Conservation (phyloP, 2,329 filamentous ascomycete species). For the Colletotrichum paranaense region DNA sequence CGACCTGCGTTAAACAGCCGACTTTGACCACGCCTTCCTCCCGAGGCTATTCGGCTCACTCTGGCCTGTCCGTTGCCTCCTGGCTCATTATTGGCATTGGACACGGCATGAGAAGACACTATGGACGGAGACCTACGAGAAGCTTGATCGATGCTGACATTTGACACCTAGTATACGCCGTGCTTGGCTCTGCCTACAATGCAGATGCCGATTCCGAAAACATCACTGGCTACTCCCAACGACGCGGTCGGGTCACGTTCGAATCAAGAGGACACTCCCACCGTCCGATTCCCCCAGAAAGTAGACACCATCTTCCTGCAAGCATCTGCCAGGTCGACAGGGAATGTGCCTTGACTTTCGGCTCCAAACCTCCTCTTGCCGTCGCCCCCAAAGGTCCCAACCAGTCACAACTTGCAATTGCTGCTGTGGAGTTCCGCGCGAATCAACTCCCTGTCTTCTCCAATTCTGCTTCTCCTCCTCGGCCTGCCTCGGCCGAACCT, state of each 20-base stretch:
- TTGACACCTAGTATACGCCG: not conserved
- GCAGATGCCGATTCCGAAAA: not conserved
- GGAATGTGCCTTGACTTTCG: conserved; percentile 19
- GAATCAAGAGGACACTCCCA: not conserved
- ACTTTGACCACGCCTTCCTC: not conserved
- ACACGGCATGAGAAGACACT: not conserved
- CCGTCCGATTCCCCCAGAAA: not conserved
- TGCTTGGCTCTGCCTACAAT: not conserved
- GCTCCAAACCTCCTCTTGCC: conserved; percentile 23
- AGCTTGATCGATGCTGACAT: not conserved
- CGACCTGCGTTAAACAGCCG: not conserved
- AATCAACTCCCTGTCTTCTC: conserved; percentile 34
- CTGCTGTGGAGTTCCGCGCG: conserved; percentile 31
- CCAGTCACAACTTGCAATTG: not conserved
- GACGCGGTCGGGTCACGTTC: not conserved
- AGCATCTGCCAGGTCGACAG: not conserved
- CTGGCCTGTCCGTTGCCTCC: not conserved
- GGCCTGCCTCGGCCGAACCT: conserved; percentile 31
- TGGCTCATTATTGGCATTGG: not conserved
- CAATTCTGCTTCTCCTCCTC: conserved; percentile 19
- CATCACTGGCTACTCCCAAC: not conserved
- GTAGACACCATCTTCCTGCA: conserved; percentile 15
- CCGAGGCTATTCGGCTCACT: not conserved
- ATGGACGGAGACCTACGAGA: not conserved
- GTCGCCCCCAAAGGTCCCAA: not conserved